Conservation (phyloP, 2,329 filamentous ascomycete genomes). For the Colletotrichum sp. region DNA sequence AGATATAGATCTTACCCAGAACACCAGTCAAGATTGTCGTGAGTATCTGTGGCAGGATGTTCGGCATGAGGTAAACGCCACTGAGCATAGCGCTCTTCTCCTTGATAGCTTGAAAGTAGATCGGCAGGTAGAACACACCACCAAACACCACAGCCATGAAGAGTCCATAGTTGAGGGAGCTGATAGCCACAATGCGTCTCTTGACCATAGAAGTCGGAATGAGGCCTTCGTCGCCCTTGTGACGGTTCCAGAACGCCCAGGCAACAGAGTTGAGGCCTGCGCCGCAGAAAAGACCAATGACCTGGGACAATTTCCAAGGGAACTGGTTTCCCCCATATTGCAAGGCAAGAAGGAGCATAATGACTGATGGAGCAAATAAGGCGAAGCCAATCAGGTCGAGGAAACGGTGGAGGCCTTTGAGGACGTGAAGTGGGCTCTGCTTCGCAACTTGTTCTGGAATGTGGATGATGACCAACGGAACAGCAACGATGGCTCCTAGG, state of each 20-base stretch:
- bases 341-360: slow-evolving; percentile 51
- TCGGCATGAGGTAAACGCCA: slow-evolving; percentile 23
- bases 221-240: slow-evolving; percentile 42
- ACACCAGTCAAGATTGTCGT: slow-evolving; percentile 1
- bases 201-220: slow-evolving; percentile 27
- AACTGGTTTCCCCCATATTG: slow-evolving; percentile 43
- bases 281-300: slow-evolving; percentile 41
- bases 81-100: slow-evolving; percentile 22
- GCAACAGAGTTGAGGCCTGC: slow-evolving; percentile 33
- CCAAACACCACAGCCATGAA: neutral
- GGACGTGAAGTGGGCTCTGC: neutral
- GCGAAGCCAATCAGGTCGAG: slow-evolving; percentile 32
- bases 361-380: slow-evolving; percentile 32
- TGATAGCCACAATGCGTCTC: slow-evolving; percentile 10
- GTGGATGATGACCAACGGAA: slow-evolving; percentile 34
- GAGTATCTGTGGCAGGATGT: slow-evolving; percentile 14
- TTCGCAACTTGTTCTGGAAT: slow-evolving; percentile 39
- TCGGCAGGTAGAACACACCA: slow-evolving; percentile 22
- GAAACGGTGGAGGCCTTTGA: slow-evolving; percentile 9
- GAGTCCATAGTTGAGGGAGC: slow-evolving; percentile 13
- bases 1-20: neutral
- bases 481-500: slow-evolving; percentile 39
- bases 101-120: slow-evolving; percentile 27
- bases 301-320: slow-evolving; percentile 36
- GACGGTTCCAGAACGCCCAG: slow-evolving; percentile 36